Conservation (phyloP, 495 filamentous ascomycete genomes). For the Cercophora sp. region DNA sequence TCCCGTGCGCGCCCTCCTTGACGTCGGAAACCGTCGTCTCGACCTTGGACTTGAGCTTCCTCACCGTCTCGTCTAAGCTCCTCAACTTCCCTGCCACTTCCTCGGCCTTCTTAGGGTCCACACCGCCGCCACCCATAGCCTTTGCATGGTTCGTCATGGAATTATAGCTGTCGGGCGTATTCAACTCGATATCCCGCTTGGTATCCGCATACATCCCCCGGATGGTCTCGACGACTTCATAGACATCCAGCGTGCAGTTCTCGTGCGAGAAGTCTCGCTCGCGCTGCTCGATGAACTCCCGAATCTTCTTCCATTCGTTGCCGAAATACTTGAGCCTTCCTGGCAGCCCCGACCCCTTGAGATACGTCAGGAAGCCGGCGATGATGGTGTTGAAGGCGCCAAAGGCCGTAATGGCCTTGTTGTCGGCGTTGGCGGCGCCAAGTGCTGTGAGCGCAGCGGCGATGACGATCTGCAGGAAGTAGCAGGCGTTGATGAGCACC, state of each 20-base stretch:
- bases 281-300: conserved; percentile 11
- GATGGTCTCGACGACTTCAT: conserved; percentile 2
- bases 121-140: not conserved
- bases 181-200: conserved; percentile 9
- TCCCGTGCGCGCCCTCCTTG: not conserved
- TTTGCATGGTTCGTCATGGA: not conserved
- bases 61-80: not conserved
- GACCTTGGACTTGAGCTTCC: not conserved
- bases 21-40: not conserved
- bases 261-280: conserved; percentile 9
- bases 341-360: conserved; percentile 5
- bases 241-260: conserved; percentile 1
- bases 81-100: not conserved
- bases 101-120: not conserved
- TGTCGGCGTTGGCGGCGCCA: conserved; percentile 11
- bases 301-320: conserved; percentile 10
- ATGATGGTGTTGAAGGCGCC: conserved; percentile 11
- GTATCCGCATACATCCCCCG: conserved; percentile 3
- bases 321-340: conserved; percentile 8
- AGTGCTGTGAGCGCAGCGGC: conserved; percentile 7
- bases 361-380: conserved; percentile 5
- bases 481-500: conserved; percentile 10
- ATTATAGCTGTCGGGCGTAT: conserved; percentile 7
- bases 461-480: conserved; percentile 9
- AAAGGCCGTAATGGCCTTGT: conserved; percentile 14